phyloP scores from a whole-genome alignment of 2,329 filamentous ascomycete genomes.

The Blastomyces percursus region DNA sequence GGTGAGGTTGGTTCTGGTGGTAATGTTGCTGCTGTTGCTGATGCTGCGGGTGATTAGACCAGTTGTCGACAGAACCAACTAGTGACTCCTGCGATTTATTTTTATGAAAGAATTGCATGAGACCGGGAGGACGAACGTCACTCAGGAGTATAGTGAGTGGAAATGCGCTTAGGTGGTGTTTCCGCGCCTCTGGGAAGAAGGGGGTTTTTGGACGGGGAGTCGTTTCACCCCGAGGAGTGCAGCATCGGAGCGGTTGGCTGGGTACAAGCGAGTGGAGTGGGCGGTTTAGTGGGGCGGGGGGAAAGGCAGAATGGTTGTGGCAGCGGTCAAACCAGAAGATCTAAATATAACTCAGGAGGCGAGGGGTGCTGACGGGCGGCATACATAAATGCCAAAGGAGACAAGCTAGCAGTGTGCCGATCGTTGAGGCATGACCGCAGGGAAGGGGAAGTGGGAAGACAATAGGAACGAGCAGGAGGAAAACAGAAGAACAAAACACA shows the following conservation, averaged over 20 bases:
- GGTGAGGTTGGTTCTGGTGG: background rate
- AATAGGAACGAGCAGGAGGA: background rate
- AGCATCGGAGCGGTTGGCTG: background rate
- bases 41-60: conserved; percentile 4
- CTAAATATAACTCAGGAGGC: conserved; percentile 7
- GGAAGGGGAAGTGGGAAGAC: background rate
- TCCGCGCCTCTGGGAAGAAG: background rate
- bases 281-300: background rate
- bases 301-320: background rate
- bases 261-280: background rate
- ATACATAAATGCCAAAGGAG: background rate
- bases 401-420: background rate
- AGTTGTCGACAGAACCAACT: conserved; percentile 7
- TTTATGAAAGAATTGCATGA: conserved; percentile 16
- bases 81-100: conserved; percentile 18
- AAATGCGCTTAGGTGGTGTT: background rate
- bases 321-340: conserved; percentile 3
- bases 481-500: background rate
- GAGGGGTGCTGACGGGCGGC: background rate
- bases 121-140: conserved; percentile 1
- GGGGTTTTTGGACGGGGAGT: background rate
- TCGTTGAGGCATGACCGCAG: background rate
- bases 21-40: conserved; percentile 1
- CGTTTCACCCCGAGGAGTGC: background rate
- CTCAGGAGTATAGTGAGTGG: background rate